Conservation (phyloP, 2,329 filamentous ascomycete species). For the Clarireedia hainanense region DNA sequence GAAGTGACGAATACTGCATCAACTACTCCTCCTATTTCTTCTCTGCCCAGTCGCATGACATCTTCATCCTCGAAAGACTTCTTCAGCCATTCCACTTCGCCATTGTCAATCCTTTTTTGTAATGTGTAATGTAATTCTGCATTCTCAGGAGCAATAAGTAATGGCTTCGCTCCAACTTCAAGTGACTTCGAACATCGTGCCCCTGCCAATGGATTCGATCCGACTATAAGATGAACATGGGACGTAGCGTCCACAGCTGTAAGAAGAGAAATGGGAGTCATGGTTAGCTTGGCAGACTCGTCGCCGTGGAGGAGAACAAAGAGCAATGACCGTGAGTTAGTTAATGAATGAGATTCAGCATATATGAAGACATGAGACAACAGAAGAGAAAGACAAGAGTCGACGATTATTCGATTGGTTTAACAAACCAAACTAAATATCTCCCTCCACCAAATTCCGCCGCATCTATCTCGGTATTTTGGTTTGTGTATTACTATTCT, state of each 20-base stretch:
- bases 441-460: background rate
- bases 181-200: constrained; percentile 74
- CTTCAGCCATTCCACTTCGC: constrained; percentile 57
- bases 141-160: constrained; percentile 65
- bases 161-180: constrained; percentile 71
- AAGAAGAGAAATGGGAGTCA: constrained; percentile 46
- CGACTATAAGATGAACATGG: constrained; percentile 78
- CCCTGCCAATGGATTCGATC: constrained; percentile 79
- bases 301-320: background rate
- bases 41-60: constrained; percentile 67
- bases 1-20: constrained; percentile 87
- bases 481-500: background rate
- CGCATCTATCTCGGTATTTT: background rate
- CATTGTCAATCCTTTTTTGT: constrained; percentile 56
- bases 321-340: background rate
- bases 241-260: constrained; percentile 62
- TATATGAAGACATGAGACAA: background rate
- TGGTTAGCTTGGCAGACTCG: constrained; percentile 1
- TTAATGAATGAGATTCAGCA: background rate
- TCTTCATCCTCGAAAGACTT: constrained; percentile 63
- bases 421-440: background rate
- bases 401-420: background rate
- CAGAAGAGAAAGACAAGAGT: background rate
- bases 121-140: constrained; percentile 50
- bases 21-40: constrained; percentile 69